Conservation (phyloP, 2,329 filamentous ascomycete species). For the Aspergillus sclerotialis region DNA sequence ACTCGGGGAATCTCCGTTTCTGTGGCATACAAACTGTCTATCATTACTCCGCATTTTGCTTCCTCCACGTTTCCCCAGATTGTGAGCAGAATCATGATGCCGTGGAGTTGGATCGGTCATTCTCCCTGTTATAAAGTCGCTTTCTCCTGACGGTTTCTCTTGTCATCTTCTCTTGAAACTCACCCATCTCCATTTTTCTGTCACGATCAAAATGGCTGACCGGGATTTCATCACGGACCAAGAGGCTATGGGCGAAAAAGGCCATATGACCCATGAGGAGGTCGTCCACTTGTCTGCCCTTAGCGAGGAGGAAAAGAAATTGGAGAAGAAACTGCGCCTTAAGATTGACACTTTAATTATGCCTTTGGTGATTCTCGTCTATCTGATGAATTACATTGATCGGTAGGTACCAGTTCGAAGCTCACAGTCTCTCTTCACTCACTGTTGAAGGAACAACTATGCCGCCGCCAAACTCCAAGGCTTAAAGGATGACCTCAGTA, state of each 20-base stretch:
- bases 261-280: slow-evolving; percentile 14
- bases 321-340: slow-evolving; percentile 31
- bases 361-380: slow-evolving; percentile 35
- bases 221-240: slow-evolving; percentile 5
- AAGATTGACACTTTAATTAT: slow-evolving; percentile 34
- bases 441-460: slow-evolving; percentile 36
- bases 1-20: too few species aligned
- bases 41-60: too few species aligned
- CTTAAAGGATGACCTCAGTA: slow-evolving; percentile 25
- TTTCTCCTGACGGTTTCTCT: too few species aligned
- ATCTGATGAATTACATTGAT: slow-evolving; percentile 41
- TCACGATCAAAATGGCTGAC: too few species aligned
- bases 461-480: slow-evolving; percentile 29
- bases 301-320: slow-evolving; percentile 24
- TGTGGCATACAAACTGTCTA: too few species aligned
- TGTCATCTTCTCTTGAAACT: too few species aligned
- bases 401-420: slow-evolving; percentile 18
- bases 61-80: too few species aligned
- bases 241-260: slow-evolving; percentile 12
- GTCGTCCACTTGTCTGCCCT: slow-evolving; percentile 28
- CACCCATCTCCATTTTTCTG: too few species aligned
- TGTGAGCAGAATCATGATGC: too few species aligned
- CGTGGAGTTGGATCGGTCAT: too few species aligned
- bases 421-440: background rate
- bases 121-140: too few species aligned